Evolutionary conservation across 805 yeast genomes (phyloP).

Genomic region (Ogataea minuta): DNA sequence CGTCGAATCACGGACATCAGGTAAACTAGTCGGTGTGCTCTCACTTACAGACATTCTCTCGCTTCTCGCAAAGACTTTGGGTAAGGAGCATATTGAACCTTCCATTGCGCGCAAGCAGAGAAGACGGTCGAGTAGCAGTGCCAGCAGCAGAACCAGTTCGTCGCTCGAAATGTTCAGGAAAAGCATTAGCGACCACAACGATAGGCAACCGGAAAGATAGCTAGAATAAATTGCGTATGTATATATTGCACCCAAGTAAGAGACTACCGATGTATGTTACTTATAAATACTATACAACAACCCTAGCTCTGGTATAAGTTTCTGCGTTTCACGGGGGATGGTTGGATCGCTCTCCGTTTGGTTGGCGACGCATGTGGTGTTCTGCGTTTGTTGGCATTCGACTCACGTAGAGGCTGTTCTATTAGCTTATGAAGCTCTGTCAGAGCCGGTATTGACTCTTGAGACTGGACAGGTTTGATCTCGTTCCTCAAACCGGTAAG

Average conservation of each 20-base stretch:
- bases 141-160: constrained; percentile 34
- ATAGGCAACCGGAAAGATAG: constrained; percentile 14
- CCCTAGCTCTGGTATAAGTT: constrained; percentile 1
- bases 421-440: constrained; percentile 3
- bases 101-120: constrained; percentile 84
- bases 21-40: constrained; percentile 85
- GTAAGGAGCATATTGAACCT: constrained; percentile 73
- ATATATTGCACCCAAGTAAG: constrained; percentile 1
- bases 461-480: too few species aligned
- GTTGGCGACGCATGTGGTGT: constrained; percentile 4
- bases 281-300: constrained; percentile 2
- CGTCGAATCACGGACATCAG: constrained; percentile 53
- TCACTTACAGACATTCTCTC: constrained; percentile 89
- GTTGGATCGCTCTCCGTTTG: constrained; percentile 3
- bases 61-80: constrained; percentile 71
- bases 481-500: constrained; percentile 3
- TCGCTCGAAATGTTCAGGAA: constrained; percentile 44
- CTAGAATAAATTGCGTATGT: neutral
- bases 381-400: neutral
- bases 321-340: constrained; percentile 6
- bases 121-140: constrained; percentile 54
- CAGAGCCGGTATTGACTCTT: constrained; percentile 2
- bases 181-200: constrained; percentile 39
- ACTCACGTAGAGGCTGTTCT: constrained; percentile 3
- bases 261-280: neutral